Evolutionary conservation across 1,284 basidiomycete species (phyloP).

Genomic region (Taiwanofungus camphoratus): DNA sequence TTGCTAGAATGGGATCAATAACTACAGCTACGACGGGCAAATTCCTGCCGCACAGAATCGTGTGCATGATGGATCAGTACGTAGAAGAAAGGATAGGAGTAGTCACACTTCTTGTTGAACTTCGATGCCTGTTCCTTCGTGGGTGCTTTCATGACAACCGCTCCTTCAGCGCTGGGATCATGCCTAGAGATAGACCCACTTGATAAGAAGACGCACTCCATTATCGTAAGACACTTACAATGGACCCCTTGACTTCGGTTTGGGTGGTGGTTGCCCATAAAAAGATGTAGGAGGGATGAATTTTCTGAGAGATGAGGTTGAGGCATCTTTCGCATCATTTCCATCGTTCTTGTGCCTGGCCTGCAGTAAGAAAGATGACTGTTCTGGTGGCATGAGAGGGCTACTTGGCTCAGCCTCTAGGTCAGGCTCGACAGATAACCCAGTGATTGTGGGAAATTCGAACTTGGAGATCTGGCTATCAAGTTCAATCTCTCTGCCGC

Average conservation of each 20-base stretch:
- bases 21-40: constrained; percentile 79
- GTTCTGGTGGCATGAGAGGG: constrained; percentile 12
- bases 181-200: constrained; percentile 48
- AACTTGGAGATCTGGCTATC: constrained; percentile 43
- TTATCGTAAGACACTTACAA: constrained; percentile 36
- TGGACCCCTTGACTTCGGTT: constrained; percentile 42
- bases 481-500: constrained; percentile 58
- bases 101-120: constrained; percentile 66
- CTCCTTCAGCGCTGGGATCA: constrained; percentile 70
- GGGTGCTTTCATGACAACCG: constrained; percentile 85
- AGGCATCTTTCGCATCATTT: constrained; percentile 11
- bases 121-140: constrained; percentile 59
- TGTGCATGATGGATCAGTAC: constrained; percentile 4
- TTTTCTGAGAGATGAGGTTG: constrained; percentile 27
- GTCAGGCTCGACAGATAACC: constrained; percentile 24
- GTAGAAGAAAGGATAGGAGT: not conserved
- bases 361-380: constrained; percentile 12
- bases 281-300: constrained; percentile 57
- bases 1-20: constrained; percentile 83
- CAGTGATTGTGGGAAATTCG: constrained; percentile 44
- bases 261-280: constrained; percentile 41
- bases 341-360: constrained; percentile 5
- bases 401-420: constrained; percentile 25
- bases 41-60: constrained; percentile 33
- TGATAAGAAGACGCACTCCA: constrained; percentile 3